Evolutionary conservation across 305 asterid genomes (phyloP).

Genomic region (Ilex paraguariensis): DNA sequence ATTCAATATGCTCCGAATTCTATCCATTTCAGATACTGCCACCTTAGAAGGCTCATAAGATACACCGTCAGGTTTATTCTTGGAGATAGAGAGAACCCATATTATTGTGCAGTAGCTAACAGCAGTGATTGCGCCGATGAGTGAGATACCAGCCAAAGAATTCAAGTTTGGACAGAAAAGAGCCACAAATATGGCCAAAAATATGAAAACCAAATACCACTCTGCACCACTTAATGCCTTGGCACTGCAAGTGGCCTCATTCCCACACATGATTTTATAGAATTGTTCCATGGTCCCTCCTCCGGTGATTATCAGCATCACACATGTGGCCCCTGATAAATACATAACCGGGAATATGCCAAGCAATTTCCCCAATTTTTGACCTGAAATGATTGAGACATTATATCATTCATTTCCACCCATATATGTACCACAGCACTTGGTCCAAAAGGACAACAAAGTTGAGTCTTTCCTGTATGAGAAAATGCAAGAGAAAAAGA

Average conservation of each 20-base stretch:
- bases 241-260: conserved; percentile 13
- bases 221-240: conserved; percentile 30
- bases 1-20: conserved; percentile 22
- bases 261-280: conserved; percentile 24
- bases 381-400: conserved; percentile 29
- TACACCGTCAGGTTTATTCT: conserved; percentile 17
- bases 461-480: not conserved
- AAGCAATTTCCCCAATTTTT: conserved; percentile 42
- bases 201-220: conserved; percentile 54
- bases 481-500: not conserved
- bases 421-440: not conserved
- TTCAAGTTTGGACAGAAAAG: conserved; percentile 55
- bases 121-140: conserved; percentile 48
- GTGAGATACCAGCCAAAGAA: conserved; percentile 35
- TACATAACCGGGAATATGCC: conserved; percentile 62
- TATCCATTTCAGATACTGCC: conserved; percentile 5
- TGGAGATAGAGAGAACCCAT: conserved; percentile 37
- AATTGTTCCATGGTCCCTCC: conserved; percentile 39
- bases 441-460: not conserved
- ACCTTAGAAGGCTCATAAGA: conserved; percentile 2
- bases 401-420: not conserved
- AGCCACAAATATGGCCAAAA: conserved; percentile 36
- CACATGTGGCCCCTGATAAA: conserved; percentile 58
- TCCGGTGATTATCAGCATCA: conserved; percentile 44
- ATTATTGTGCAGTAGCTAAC: conserved; percentile 29